These are phyloP conservation scores for Penicillium sp. DNA, from an alignment of 2,329 filamentous ascomycete genomes.

Conservation along the genomic window DNA sequence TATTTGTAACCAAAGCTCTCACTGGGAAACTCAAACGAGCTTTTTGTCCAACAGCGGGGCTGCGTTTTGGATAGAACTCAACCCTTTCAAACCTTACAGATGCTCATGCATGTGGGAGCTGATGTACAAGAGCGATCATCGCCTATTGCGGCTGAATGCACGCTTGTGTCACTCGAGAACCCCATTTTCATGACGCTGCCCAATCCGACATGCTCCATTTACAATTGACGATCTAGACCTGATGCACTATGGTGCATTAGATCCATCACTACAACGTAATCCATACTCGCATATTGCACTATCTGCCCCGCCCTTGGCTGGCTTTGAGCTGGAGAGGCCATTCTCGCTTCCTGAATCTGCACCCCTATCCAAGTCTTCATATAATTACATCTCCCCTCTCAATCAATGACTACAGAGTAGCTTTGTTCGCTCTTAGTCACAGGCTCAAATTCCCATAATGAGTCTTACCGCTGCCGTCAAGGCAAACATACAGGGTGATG, in stretches of 20 bases:
- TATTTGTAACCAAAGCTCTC: neutral
- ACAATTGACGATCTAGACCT: neutral
- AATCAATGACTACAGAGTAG: neutral
- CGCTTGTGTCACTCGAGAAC: too few relatives aligned
- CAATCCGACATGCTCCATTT: neutral
- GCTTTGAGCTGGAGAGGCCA: neutral
- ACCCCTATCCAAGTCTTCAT: neutral
- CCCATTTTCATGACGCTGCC: neutral
- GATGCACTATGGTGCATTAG: neutral
- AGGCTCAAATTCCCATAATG: constrained; percentile 2
- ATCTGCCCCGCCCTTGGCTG: neutral
- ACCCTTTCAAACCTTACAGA: neutral
- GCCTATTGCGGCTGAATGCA: too few relatives aligned
- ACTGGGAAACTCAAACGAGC: neutral
- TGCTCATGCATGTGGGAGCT: neutral
- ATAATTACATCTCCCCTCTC: neutral
- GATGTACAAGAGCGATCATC: too few relatives aligned
- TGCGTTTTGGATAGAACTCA: neutral
- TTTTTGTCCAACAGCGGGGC: neutral
- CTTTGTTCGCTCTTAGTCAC: neutral
- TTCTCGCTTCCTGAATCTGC: neutral
- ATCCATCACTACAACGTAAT: neutral
- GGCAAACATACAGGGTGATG: constrained; percentile 19
- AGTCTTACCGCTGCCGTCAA: neutral
- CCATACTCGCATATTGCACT: neutral